Evolutionary conservation across 768 basidiomycete genomes (phyloP), one percentile per base, ranked within the genome.

Genomic region (Vararia minispora): DNA sequence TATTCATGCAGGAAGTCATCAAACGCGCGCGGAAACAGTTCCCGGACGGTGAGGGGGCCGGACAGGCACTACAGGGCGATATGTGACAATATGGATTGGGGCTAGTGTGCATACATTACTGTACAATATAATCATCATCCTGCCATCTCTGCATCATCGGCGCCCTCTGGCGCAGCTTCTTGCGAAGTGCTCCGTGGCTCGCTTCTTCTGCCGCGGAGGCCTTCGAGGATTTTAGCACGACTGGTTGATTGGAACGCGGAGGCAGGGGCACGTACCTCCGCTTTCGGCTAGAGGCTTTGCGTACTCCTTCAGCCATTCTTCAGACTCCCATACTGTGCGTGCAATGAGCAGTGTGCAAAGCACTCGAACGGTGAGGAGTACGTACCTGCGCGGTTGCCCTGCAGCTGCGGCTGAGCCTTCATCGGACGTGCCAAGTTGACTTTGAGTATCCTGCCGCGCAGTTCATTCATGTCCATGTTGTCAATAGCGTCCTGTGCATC

Each of bases 401-500:
- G 59, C 43, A 60, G 48, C 49, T 81, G 76, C 31, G 76, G 57
- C 24, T 76, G 68, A 1, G 70, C 72, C 54, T 84, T 90, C 66
- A 78, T 74, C 5, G 88, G 87, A 31, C 83, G 72, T 7, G 92
- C 91, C 28, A 91, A 59, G 55, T 86, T 94, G 34, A 80, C 89
- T 62, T 80, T 85, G 45, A 86, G 60, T 36, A 83, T 79, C 42
- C 72, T 74, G 35, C 79, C 88, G 35, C 65, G 70, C 42, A 86
- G 66, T 55, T 92, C 91, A 53, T 94, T 95, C 60, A 92, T 64
- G 59, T 98, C 91, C 87, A 91, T 97, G 63, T 98, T 98, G 67
- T 98, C 94, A 44, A 97, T 94, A 21, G 94, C 94, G 56, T 97
- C 92, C 54, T 87, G 83, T 4, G 94, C 91, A 58, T 94, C 89